These are phyloP conservation scores for Rauvolfia tetraphylla DNA, from an alignment of 257 asterid genomes.

Conservation along the genomic window DNA sequence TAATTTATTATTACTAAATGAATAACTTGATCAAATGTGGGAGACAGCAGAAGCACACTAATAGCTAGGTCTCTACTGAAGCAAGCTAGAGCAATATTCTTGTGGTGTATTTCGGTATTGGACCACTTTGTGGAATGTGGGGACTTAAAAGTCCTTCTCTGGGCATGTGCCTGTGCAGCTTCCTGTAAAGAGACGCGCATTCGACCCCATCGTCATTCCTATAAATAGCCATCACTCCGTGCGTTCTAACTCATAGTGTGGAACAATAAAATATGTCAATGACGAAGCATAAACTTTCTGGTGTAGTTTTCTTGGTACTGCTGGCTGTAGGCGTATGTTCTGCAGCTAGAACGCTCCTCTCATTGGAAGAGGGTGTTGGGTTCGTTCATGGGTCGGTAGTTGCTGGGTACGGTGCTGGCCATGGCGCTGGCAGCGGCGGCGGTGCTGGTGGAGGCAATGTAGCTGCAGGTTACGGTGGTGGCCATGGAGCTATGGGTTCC, in stretches of 20 bases:
- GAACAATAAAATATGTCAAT: conserved; percentile 13
- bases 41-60: conserved; percentile 71
- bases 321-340: conserved; percentile 43
- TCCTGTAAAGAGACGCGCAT: conserved; percentile 36
- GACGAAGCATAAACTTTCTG: conserved; percentile 29
- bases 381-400: conserved; percentile 10
- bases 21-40: conserved; percentile 41
- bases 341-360: conserved; percentile 57
- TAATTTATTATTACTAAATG: background rate
- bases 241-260: conserved; percentile 25
- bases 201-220: conserved; percentile 21
- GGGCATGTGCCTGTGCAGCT: conserved; percentile 16
- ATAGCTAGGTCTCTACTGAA: conserved; percentile 2
- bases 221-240: conserved; percentile 39
- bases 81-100: conserved; percentile 8
- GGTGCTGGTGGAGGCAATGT: conserved; percentile 20
- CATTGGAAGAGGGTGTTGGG: conserved; percentile 24
- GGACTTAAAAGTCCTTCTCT: conserved; percentile 31
- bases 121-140: conserved; percentile 70
- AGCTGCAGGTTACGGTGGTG: conserved; percentile 26
- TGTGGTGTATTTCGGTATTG: conserved; percentile 36
- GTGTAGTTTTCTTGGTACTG: conserved; percentile 35
- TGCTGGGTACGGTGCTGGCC: conserved; percentile 19
- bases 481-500: conserved; percentile 6
- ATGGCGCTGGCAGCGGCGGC: conserved; percentile 11